Conservation (phyloP, 306 rosid species). For the Spatholobus suberectus region DNA sequence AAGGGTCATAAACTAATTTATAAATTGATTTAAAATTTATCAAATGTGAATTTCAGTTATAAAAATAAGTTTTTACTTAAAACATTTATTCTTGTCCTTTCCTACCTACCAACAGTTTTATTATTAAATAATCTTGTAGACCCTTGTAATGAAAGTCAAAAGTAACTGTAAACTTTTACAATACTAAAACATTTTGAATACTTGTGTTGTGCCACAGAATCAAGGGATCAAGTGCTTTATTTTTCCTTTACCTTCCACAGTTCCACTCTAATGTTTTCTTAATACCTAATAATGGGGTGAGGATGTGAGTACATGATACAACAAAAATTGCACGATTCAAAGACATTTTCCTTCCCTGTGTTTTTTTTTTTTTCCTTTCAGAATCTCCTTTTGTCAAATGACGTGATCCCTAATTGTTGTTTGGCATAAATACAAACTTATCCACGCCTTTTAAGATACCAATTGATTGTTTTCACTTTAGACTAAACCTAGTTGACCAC, state of each 20-base stretch:
- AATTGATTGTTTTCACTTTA: not conserved
- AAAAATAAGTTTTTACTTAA: not conserved
- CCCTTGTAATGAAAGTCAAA: not conserved
- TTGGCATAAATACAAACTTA: not conserved
- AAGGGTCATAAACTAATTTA: not conserved
- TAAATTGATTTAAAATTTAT: not conserved
- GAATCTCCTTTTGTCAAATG: not conserved
- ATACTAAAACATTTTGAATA: not conserved
- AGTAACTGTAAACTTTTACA: not conserved
- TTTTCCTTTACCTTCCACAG: not conserved
- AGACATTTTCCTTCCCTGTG: not conserved
- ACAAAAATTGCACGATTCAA: not conserved
- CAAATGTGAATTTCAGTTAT: not conserved
- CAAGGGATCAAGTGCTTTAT: conserved; percentile 1
- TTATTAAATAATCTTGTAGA: not conserved
- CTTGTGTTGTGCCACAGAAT: not conserved
- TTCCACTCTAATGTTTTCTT: not conserved
- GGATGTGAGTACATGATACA: not conserved
- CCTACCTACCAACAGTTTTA: not conserved
- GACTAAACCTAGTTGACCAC: not conserved
- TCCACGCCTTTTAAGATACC: conserved; percentile 16
- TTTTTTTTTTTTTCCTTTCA: not conserved
- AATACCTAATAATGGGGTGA: not conserved
- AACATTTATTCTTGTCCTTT: not conserved
- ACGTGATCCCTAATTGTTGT: not conserved